These are phyloP conservation scores for Kodamaea restingae DNA, from an alignment of 805 yeast genomes.

Conservation along the genomic window DNA sequence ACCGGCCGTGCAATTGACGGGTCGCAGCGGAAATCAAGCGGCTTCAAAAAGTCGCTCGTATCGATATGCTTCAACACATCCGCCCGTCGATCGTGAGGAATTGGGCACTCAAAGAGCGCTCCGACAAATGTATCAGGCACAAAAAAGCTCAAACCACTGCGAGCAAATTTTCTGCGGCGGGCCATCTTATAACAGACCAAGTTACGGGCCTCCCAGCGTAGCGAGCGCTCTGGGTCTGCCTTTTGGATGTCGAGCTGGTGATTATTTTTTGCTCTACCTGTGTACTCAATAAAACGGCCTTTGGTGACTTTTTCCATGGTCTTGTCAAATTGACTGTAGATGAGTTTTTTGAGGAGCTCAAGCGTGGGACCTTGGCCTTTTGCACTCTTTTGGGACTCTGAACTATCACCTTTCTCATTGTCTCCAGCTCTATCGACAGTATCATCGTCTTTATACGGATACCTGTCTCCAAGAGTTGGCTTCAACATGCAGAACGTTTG, in stretches of 20 bases:
- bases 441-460: neutral
- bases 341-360: neutral
- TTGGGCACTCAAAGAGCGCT: constrained; percentile 52
- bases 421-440: neutral
- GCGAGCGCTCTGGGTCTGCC: neutral
- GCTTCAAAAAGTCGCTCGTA: constrained; percentile 8
- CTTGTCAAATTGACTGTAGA: neutral
- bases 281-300: neutral
- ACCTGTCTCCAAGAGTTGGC: constrained; percentile 15
- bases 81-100: constrained; percentile 25
- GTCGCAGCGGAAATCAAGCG: constrained; percentile 30
- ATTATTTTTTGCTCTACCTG: neutral
- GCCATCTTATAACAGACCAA: constrained; percentile 52
- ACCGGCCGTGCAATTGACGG: constrained; percentile 39
- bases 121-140: constrained; percentile 62
- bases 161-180: constrained; percentile 51
- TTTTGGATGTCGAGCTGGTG: constrained; percentile 1
- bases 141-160: constrained; percentile 41
- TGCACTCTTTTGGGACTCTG: neutral
- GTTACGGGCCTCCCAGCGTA: constrained; percentile 10
- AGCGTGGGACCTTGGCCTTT: neutral
- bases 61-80: constrained; percentile 16
- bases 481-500: constrained; percentile 43
- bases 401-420: no score
- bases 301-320: neutral